These are phyloP conservation scores for Tetratostichococcus sp. DNA, from an alignment of 139 green algal species.

Conservation along the genomic window DNA sequence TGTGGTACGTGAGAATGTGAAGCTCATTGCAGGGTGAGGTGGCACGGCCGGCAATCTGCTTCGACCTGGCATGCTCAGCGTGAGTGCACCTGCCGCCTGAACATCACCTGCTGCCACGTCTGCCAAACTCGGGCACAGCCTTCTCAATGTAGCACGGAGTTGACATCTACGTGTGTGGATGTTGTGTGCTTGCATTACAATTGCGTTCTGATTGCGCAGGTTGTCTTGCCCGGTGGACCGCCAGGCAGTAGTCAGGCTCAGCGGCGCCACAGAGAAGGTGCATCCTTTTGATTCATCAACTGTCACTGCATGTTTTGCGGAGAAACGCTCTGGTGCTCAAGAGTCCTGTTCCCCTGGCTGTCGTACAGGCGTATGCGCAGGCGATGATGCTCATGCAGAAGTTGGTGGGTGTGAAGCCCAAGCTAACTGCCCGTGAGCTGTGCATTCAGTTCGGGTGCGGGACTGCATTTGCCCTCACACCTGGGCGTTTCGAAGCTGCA, in stretches of 20 bases:
- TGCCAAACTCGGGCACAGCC: too few relatives aligned
- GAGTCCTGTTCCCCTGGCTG: too few relatives aligned
- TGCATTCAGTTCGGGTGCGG: not conserved
- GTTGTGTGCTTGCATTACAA: too few relatives aligned
- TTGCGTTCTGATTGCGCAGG: too few relatives aligned
- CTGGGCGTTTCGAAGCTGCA: not conserved
- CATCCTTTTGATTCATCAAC: not conserved
- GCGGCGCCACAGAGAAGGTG: not conserved
- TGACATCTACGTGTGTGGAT: too few relatives aligned
- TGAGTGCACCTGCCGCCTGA: too few relatives aligned
- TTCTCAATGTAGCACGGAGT: too few relatives aligned
- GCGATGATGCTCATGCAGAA: not conserved
- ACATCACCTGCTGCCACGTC: too few relatives aligned
- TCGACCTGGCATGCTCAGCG: conserved; percentile 2
- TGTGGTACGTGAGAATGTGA: too few relatives aligned
- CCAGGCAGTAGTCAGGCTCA: not conserved
- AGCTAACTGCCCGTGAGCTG: not conserved
- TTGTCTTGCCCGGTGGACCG: not conserved
- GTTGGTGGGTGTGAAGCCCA: not conserved
- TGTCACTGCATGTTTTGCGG: not conserved
- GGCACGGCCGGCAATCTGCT: not conserved
- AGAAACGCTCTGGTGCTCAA: too few relatives aligned
- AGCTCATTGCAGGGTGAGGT: conserved; percentile 1
- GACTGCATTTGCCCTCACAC: too few relatives aligned
- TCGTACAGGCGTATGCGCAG: not conserved